phyloP scores from a whole-genome alignment of 2,329 filamentous ascomycete species.

The Aspergillus hortae region DNA sequence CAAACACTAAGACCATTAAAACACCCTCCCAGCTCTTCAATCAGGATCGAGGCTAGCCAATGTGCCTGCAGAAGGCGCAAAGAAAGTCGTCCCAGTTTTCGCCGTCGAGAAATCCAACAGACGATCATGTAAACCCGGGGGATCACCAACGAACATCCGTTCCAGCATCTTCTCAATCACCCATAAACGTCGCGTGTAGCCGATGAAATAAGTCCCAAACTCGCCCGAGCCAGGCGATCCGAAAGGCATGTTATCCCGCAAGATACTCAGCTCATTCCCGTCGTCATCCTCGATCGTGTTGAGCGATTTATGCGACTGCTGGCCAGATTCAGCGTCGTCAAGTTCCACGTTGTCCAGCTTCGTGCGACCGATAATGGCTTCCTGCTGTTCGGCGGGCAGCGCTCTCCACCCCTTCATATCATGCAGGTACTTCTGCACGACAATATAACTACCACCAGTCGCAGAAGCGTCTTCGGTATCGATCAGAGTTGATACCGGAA shows the following conservation, averaged over 20 bases:
- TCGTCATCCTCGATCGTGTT: conserved; percentile 51
- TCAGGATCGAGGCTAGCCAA: conserved; percentile 25
- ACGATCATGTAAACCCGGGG: conserved; percentile 53
- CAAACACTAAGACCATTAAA: not conserved
- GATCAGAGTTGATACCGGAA: conserved; percentile 45
- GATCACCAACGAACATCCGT: conserved; percentile 56
- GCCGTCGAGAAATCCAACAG: conserved; percentile 55
- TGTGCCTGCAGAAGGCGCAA: conserved; percentile 45
- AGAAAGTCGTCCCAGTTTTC: conserved; percentile 53
- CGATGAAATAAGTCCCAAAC: conserved; percentile 59
- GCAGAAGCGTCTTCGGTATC: conserved; percentile 38
- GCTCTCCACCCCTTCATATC: conserved; percentile 47
- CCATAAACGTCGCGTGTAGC: conserved; percentile 52
- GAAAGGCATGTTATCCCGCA: conserved; percentile 61
- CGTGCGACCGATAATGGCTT: conserved; percentile 55
- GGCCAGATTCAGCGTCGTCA: conserved; percentile 47
- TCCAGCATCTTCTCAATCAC: conserved; percentile 58
- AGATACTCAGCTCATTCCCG: conserved; percentile 51
- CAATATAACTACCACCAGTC: conserved; percentile 55
- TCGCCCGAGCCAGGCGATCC: conserved; percentile 50
- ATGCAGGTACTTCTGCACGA: conserved; percentile 59
- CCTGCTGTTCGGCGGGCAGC: conserved; percentile 51
- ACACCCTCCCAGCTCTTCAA: not conserved
- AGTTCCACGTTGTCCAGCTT: conserved; percentile 58
- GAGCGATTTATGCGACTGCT: conserved; percentile 55